A percentile compares a stretch with the other conserved stretches of the same genome.
phyloP scores from a whole-genome alignment of 2,329 filamentous ascomycete genomes.

The Xylaria hypoxylon region DNA sequence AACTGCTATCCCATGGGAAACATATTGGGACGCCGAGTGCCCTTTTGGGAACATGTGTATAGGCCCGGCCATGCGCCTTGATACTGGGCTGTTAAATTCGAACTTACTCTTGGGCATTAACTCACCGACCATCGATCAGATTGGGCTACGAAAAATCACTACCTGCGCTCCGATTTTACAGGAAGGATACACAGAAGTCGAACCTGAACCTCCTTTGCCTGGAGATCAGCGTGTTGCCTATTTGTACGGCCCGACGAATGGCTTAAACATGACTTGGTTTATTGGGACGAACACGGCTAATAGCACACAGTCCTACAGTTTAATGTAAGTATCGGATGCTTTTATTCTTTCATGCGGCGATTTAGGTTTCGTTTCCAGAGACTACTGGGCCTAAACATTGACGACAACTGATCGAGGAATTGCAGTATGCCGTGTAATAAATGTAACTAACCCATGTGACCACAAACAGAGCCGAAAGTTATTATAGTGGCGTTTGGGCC shows the following conservation, averaged over 20 bases:
- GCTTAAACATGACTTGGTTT: not conserved
- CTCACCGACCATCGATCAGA: not conserved
- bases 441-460: not conserved
- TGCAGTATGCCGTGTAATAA: not conserved
- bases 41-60: slow-evolving; percentile 18
- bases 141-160: slow-evolving; percentile 9
- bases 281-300: not conserved
- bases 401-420: not conserved
- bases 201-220: not conserved
- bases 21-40: slow-evolving; percentile 6
- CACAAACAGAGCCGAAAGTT: not conserved
- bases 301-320: not conserved
- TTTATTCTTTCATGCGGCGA: not conserved
- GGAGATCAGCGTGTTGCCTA: not conserved
- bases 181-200: not conserved
- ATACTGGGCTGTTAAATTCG: slow-evolving; percentile 14
- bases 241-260: not conserved
- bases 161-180: slow-evolving; percentile 17
- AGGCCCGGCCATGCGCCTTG: not conserved
- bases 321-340: not conserved
- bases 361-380: not conserved
- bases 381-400: not conserved
- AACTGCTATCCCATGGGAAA: slow-evolving; percentile 1
- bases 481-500: not conserved
- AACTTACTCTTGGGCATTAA: slow-evolving; percentile 13